Evolutionary conservation across 2,329 filamentous ascomycete species (phyloP).

Genomic region (Elsinoe australis): DNA sequence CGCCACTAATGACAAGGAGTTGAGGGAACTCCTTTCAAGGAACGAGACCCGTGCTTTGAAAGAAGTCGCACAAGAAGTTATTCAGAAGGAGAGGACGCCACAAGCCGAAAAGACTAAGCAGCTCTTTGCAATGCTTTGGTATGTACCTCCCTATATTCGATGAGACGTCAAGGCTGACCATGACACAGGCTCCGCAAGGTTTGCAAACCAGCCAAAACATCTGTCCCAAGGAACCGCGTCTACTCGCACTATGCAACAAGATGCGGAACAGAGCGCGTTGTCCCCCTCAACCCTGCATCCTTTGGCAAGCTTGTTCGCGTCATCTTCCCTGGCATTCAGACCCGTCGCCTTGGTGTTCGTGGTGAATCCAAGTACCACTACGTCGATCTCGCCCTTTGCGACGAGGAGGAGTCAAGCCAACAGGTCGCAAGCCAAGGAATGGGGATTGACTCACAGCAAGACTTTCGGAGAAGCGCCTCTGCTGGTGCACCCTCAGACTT

Average conservation of each 20-base stretch:
- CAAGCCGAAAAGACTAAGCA: slow-evolving; percentile 78
- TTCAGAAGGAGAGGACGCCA: slow-evolving; percentile 70
- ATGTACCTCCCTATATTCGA: slow-evolving; percentile 30
- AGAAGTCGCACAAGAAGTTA: slow-evolving; percentile 67
- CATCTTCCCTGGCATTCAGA: slow-evolving; percentile 91
- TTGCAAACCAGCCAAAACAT: slow-evolving; percentile 68
- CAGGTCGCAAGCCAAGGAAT: slow-evolving; percentile 20
- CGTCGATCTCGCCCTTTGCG: slow-evolving; percentile 46
- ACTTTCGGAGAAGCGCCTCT: slow-evolving; percentile 27
- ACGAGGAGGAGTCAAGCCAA: slow-evolving; percentile 31
- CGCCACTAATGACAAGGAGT: slow-evolving; percentile 72
- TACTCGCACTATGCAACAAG: slow-evolving; percentile 92
- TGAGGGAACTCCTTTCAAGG: slow-evolving; percentile 64
- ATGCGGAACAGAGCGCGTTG: slow-evolving; percentile 88
- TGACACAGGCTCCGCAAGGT: slow-evolving; percentile 59
- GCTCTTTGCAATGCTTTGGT: slow-evolving; percentile 86
- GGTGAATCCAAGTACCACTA: slow-evolving; percentile 99
- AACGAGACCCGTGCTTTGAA: slow-evolving; percentile 61
- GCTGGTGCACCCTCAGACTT: slow-evolving; percentile 29
- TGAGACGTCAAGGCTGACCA: slow-evolving; percentile 16
- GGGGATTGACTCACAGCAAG: slow-evolving; percentile 19
- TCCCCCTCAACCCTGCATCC: slow-evolving; percentile 89
- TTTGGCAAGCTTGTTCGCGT: slow-evolving; percentile 97
- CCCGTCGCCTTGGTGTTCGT: slow-evolving; percentile 79
- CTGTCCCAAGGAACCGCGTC: slow-evolving; percentile 84